Conservation (phyloP, 257 asterid genomes). For the Nicotiana otophora region DNA sequence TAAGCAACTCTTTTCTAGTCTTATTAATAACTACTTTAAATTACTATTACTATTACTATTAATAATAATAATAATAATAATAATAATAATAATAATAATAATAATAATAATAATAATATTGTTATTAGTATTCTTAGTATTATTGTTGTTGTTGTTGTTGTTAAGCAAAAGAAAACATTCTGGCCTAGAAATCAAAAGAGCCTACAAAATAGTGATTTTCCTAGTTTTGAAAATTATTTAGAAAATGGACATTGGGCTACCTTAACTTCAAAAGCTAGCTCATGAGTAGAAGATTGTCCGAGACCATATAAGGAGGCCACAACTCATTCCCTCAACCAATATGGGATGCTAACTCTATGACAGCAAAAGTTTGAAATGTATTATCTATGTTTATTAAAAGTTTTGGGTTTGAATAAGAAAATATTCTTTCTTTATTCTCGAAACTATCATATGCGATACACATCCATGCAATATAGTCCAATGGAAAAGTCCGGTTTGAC, state of each 20-base stretch:
- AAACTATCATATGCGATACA: neutral
- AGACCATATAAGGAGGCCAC: neutral
- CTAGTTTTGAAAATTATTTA: neutral
- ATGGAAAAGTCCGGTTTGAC: neutral
- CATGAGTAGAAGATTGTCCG: neutral
- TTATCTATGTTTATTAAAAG: neutral
- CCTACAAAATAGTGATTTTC: neutral
- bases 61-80: neutral
- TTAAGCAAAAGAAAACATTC: neutral
- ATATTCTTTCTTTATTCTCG: neutral
- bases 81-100: neutral
- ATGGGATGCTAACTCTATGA: neutral
- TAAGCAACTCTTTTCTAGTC: neutral
- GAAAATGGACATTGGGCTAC: neutral
- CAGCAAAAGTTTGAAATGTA: neutral
- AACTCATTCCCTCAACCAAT: neutral
- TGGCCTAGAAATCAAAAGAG: neutral
- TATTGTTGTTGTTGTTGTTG: neutral
- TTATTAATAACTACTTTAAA: neutral
- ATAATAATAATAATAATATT: neutral
- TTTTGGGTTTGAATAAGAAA: slow-evolving; percentile 3
- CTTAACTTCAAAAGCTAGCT: neutral
- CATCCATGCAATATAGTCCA: neutral
- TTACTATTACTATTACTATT: neutral
- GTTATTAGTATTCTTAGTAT: neutral